Conservation (phyloP, 495 filamentous ascomycete genomes). For the Penicillium cosmopolitanum region DNA sequence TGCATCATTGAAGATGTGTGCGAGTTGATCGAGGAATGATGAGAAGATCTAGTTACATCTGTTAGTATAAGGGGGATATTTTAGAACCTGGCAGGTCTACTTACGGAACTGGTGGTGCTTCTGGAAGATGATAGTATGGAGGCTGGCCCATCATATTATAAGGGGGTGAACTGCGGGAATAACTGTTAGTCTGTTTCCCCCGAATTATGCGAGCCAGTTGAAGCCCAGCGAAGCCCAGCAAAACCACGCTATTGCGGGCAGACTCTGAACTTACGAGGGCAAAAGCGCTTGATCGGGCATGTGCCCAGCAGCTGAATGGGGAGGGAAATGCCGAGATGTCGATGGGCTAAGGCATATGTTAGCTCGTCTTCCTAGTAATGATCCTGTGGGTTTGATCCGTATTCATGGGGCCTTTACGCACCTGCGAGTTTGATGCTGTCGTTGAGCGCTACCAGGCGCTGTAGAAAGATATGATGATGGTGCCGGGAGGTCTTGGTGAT, state of each 20-base stretch:
- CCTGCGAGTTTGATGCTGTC: slow-evolving; percentile 26
- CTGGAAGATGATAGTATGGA: slow-evolving; percentile 28
- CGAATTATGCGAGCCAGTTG: neutral
- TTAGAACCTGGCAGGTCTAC: neutral
- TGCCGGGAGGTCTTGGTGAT: slow-evolving; percentile 19
- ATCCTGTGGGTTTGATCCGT: neutral
- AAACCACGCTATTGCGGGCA: neutral
- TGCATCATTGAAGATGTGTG: slow-evolving; percentile 34
- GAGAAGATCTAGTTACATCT: slow-evolving; percentile 16
- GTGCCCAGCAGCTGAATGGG: slow-evolving; percentile 10
- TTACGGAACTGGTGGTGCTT: slow-evolving; percentile 28
- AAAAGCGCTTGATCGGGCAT: slow-evolving; percentile 26
- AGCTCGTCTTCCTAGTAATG: neutral
- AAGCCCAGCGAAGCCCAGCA: too few species aligned
- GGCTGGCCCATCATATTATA: slow-evolving; percentile 34
- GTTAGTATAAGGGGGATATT: slow-evolving; percentile 4
- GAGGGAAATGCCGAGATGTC: slow-evolving; percentile 21
- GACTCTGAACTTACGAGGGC: slow-evolving; percentile 25
- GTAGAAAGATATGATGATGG: slow-evolving; percentile 23
- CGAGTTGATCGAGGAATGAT: slow-evolving; percentile 30
- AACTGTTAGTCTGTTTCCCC: neutral
- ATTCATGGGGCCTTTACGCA: neutral
- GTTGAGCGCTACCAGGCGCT: slow-evolving; percentile 15
- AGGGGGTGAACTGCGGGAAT: slow-evolving; percentile 13
- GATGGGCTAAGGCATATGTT: slow-evolving; percentile 21